Base-by-base conservation (phyloP, 257 asterid genomes). In the Ehretia macrophylla region DNA sequence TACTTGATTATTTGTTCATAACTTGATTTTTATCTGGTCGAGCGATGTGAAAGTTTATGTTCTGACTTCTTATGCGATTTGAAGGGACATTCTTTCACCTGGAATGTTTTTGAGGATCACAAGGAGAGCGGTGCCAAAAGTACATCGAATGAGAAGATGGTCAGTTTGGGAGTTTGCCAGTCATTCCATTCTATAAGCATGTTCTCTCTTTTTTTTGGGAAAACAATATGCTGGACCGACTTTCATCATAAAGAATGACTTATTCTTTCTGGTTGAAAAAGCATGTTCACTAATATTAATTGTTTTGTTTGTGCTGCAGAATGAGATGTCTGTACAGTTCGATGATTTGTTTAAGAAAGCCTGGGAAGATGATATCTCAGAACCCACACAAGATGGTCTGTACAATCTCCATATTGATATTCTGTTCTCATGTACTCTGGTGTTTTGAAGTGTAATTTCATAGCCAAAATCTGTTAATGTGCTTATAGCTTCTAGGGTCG, bases 261-360 rank as follows among this genome's bases (percentile, higher is more conserved):
- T 27, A 27, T 27, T 27, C 35, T 42, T 10, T 42, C 11, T 10
- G 11, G 16, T 42, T 14, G 47, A 42, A 37, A 52, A 52, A 52
- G 57, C 57, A 20, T 52, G 4, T 10, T 69, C 75, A 42, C 51
- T 73, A 61, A 69, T 54, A 54, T 49, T 32, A 44, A 47, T 67
- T 48, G 70, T 56, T 62, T 65, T 62, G 48, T 55, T 55, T 56
- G 11, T 42, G 73, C 73, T 76, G 96, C 94, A 86, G 96, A 81
- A 81, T 46, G 90, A 84, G 63, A 78, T 88, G 59, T 88, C 97
- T 8, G 81, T 92, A 85, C 96, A 86, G 80, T 85, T 92, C 61
- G 99, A 92, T 78, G 97, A 84, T 74, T 78, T 92, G 68, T 92
- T 92, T 81, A 84, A 80, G 82, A 88, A 81, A 73, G 96, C 96